Evolutionary conservation across 768 basidiomycete genomes (phyloP), one percentile per base, ranked within the genome.

Genomic region (Lepiota venenata): DNA sequence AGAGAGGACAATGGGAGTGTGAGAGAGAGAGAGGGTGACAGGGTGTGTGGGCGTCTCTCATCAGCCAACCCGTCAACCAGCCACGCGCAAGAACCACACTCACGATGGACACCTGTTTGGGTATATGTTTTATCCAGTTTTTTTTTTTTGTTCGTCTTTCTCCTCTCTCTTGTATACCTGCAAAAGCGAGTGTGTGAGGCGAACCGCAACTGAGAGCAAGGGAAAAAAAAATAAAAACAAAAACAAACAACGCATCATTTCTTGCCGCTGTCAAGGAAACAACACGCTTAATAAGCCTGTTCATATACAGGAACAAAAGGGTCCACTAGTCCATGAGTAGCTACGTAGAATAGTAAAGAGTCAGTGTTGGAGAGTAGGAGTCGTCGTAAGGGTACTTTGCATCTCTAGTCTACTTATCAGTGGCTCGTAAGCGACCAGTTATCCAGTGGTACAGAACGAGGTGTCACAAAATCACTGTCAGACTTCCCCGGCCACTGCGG

Each of bases 401-500:
- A 5, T 55, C 46, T 47, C 39, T 48, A 42, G 35, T 35, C 21
- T 38, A 2, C 12, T 67, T 70, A 83, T 64, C 85, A 77, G 69
- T 95, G 93, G 66, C 91, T 93, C 27, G 79, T 86, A 58, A 91
- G 67, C 35, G 80, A 77, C 96, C 96, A 98, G 59, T 69, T 70
- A 57, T 77, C 81, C 51, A 98, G 68, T 2, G 83, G 63, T 15
- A 98, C 93, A 36, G 75, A 75, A 8, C 76, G 71, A 0, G 94
- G 94, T 11, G 83, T 86, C 57, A 87, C 79, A 69, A 83, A 87
- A 43, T 82, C 75, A 49, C 64, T 67, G 2, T 63, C 63, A 32
- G 80, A 73, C 75, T 88, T 80, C 25, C 81, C 84, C 37, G 75
- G 69, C 93, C 94, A 98, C 63, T 96, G 90, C n/a, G 96, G 97